Evolutionary conservation across 805 yeast species (phyloP), one percentile per base, ranked within the genome.

Genomic region (Candida jianshihensis): DNA sequence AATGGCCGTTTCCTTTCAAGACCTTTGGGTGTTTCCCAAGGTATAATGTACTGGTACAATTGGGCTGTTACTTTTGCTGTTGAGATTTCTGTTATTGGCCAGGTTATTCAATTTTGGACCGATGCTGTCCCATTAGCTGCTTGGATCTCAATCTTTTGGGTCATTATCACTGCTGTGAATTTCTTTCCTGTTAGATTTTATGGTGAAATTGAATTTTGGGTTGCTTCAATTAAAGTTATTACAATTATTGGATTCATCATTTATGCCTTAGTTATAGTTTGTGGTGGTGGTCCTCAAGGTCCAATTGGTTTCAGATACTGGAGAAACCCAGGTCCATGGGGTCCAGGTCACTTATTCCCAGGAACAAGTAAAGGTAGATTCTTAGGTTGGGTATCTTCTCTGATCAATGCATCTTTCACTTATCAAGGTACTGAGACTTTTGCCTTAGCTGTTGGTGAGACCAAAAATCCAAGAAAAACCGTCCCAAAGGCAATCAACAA

Each of bases 231-330:
- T 35, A 81, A 81, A 54, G 81, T 81, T 29, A 38, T 79, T 22
- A 84, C 88, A 29, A 77, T 81, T 39, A 59, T 75, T 14, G 89
- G 87, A 7, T 81, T 81, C 69, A 56, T 81, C 39, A 57, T 81
- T 34, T 81, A 79, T 50, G 78, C 82, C 24, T 60, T 81, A 33
- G 68, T 76, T 57, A 80, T 81, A 73, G 86, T 79, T 17, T 77
- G 84, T 57, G 88, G 87, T 61, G 87, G 80, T 11, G 82, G 84
- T 47, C 51, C 56, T 16, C 64, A 72, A 5, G 87, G 87, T 16
- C 81, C 87, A 14, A 72, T 81, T 26, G 89, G 89, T 11, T 81
- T 81, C 68, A 70, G 86, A 56, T 81, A 81, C 59, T 81, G 89
- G 90, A 73, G 84, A 60, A 60, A 81, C 53, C 87, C 88, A 12